Evolutionary conservation across 202 grass and related monocot species (phyloP).

Genomic region (Hordeum pubiflorum): DNA sequence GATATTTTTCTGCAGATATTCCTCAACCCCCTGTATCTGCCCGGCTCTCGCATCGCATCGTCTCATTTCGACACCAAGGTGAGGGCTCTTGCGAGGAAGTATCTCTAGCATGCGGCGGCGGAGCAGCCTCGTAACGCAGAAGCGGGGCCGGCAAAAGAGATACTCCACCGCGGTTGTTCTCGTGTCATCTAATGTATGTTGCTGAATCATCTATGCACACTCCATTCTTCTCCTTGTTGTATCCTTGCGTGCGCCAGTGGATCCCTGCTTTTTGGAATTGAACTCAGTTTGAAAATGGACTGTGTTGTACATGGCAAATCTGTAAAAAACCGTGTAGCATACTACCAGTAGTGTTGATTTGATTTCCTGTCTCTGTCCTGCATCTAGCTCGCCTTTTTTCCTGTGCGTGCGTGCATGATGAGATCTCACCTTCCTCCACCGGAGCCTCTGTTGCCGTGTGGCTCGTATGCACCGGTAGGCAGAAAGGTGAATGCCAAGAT

Average conservation of each 20-base stretch:
- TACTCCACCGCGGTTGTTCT: not conserved
- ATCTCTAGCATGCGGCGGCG: slow-evolving; percentile 33
- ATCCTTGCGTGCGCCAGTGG: not conserved
- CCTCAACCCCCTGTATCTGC: slow-evolving; percentile 70
- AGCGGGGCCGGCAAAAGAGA: not conserved
- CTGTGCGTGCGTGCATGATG: too few species aligned
- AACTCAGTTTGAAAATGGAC: not conserved
- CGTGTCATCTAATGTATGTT: too few species aligned
- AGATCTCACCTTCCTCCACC: too few species aligned
- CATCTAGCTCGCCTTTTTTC: too few species aligned
- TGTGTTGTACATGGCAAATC: not conserved
- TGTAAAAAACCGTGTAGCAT: too few species aligned
- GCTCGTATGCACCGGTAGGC: too few species aligned
- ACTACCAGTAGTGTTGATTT: too few species aligned
- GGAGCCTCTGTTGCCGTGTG: too few species aligned
- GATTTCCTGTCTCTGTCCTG: too few species aligned
- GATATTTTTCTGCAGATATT: slow-evolving; percentile 47
- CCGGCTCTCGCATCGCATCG: slow-evolving; percentile 75
- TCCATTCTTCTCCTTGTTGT: not conserved
- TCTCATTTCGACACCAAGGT: slow-evolving; percentile 92
- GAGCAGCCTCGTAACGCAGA: not conserved
- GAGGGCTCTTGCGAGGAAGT: slow-evolving; percentile 77
- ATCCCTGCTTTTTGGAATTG: not conserved
- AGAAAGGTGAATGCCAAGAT: too few species aligned
- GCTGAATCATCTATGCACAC: not conserved